These are phyloP conservation scores for Tricholoma sp. DNA, from an alignment of 768 basidiomycete genomes.

Conservation along the genomic window DNA sequence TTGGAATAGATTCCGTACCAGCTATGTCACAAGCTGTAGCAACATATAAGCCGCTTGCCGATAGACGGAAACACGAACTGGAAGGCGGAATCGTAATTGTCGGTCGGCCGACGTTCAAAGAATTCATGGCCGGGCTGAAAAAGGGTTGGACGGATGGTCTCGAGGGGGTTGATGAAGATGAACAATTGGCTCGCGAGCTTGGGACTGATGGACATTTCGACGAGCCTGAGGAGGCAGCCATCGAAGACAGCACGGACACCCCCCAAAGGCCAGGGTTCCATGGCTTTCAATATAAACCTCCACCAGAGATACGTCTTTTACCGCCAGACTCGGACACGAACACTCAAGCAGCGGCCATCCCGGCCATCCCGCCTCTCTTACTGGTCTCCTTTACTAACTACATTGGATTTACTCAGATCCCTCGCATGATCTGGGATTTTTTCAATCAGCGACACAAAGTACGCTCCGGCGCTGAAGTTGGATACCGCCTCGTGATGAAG, in stretches of 20 bases:
- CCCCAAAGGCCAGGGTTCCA: conserved; percentile 21
- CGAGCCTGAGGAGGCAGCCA: conserved; percentile 38
- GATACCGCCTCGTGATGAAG: conserved; percentile 64
- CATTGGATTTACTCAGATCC: conserved; percentile 80
- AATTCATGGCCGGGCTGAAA: conserved; percentile 85
- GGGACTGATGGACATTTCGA: conserved; percentile 77
- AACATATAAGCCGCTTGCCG: conserved; percentile 44
- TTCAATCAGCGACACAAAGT: conserved; percentile 87
- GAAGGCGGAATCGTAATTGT: conserved; percentile 84
- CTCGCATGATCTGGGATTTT: conserved; percentile 87
- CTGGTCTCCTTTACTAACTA: conserved; percentile 71
- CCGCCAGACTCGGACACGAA: conserved; percentile 28
- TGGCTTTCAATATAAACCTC: conserved; percentile 20
- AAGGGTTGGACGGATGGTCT: conserved; percentile 79
- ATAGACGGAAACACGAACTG: conserved; percentile 53
- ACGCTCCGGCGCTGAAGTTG: conserved; percentile 76
- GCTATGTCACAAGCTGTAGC: conserved; percentile 42
- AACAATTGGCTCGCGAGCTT: conserved; percentile 59
- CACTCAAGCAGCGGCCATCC: conserved; percentile 46
- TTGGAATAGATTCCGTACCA: conserved; percentile 56
- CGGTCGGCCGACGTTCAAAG: conserved; percentile 89
- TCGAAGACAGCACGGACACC: conserved; percentile 4
- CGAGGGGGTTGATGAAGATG: conserved; percentile 65
- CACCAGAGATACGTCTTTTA: conserved; percentile 13
- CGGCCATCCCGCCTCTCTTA: conserved; percentile 74